These are phyloP conservation scores for Tetrapisispora namnaoensis DNA, from an alignment of 805 yeast genomes.

Conservation along the genomic window DNA sequence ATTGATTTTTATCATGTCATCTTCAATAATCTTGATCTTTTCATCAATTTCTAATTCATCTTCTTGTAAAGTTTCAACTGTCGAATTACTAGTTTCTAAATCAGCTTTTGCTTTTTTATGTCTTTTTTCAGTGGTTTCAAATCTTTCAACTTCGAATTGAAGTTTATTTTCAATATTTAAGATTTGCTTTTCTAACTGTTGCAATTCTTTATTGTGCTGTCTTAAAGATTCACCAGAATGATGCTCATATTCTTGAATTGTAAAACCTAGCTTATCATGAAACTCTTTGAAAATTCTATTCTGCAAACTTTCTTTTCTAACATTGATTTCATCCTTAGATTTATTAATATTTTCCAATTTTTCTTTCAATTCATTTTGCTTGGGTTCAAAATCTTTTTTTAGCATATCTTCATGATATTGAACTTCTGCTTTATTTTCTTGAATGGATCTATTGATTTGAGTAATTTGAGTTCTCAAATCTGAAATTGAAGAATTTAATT, in stretches of 20 bases:
- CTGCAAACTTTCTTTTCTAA: slow-evolving; percentile 32
- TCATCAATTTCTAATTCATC: slow-evolving; percentile 24
- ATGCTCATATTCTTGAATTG: slow-evolving; percentile 59
- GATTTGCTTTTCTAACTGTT: slow-evolving; percentile 52
- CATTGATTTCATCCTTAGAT: slow-evolving; percentile 19
- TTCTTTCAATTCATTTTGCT: slow-evolving; percentile 16
- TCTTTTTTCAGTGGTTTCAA: slow-evolving; percentile 43
- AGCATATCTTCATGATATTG: slow-evolving; percentile 35
- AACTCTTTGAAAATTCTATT: slow-evolving; percentile 41
- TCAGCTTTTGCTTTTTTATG: slow-evolving; percentile 33
- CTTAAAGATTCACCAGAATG: slow-evolving; percentile 51
- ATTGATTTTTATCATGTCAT: slow-evolving; percentile 6
- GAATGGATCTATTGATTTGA: slow-evolving; percentile 36
- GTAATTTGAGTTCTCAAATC: slow-evolving; percentile 36
- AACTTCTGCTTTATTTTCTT: slow-evolving; percentile 42
- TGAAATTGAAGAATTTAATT: slow-evolving; percentile 38
- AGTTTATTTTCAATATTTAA: slow-evolving; percentile 51
- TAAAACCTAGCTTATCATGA: slow-evolving; percentile 45
- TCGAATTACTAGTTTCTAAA: slow-evolving; percentile 29
- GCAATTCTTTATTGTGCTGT: slow-evolving; percentile 48
- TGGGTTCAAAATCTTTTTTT: slow-evolving; percentile 22
- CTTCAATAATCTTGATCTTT: neutral
- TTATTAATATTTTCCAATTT: slow-evolving; percentile 15
- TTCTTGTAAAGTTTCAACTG: slow-evolving; percentile 25
- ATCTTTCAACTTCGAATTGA: slow-evolving; percentile 54